Conservation (phyloP, 2,329 filamentous ascomycete genomes). For the Phaeosphaeriaceae sp. region DNA sequence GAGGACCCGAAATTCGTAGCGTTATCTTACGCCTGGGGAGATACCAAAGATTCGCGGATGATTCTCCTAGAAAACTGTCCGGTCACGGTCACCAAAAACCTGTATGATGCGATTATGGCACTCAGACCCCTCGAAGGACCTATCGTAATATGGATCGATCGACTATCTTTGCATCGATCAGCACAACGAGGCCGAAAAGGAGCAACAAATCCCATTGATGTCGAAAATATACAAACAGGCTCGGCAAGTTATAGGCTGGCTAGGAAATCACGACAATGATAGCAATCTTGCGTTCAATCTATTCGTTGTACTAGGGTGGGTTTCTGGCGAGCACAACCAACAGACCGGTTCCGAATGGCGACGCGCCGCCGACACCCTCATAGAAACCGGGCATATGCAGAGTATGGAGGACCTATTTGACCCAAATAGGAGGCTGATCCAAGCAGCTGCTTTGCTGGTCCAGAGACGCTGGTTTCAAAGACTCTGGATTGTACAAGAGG, state of each 20-base stretch:
- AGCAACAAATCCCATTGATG: not conserved
- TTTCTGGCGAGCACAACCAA: not conserved
- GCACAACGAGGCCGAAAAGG: not conserved
- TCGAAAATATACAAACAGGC: not conserved
- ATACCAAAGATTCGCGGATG: slow-evolving; percentile 6
- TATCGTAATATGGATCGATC: not conserved
- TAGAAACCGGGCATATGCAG: not conserved
- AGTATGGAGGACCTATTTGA: not conserved
- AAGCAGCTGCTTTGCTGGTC: not conserved
- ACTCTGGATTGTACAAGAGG: not conserved
- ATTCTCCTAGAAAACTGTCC: slow-evolving; percentile 6
- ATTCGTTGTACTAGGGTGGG: not conserved
- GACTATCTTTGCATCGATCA: not conserved
- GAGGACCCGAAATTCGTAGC: slow-evolving; percentile 7
- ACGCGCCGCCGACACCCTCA: not conserved
- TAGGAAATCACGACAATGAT: not conserved
- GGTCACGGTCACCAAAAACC: slow-evolving; percentile 5
- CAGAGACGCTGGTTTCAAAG: not conserved
- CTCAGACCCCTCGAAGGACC: not conserved
- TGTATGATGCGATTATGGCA: slow-evolving; percentile 10
- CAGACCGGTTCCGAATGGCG: not conserved
- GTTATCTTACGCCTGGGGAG: slow-evolving; percentile 11
- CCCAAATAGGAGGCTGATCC: not conserved
- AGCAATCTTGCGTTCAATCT: not conserved
- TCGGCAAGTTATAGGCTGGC: not conserved